Evolutionary conservation across 2,329 filamentous ascomycete species (phyloP).

Genomic region (Paraconiothyrium brasiliense): DNA sequence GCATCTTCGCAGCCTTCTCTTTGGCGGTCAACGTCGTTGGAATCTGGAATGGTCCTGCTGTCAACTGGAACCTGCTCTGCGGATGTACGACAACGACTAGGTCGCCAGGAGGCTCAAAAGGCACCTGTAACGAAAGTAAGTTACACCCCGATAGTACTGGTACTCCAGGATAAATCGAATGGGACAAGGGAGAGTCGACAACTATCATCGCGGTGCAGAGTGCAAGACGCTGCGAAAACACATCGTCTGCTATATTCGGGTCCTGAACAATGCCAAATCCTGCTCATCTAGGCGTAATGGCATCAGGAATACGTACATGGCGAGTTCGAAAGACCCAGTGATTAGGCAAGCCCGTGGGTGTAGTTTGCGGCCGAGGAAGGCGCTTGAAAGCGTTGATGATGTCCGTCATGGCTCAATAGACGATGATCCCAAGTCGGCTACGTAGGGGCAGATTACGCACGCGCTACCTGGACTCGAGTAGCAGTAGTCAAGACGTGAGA

Average conservation of each 20-base stretch:
- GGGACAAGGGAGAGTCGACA: neutral
- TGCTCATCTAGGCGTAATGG: neutral
- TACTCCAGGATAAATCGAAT: neutral
- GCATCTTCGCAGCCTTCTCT: neutral
- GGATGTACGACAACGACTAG: neutral
- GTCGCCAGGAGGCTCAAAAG: neutral
- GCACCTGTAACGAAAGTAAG: neutral
- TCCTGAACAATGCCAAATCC: neutral
- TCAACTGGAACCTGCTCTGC: neutral
- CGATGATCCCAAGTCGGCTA: neutral
- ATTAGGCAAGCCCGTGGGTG: conserved; percentile 1
- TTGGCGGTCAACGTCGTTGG: neutral
- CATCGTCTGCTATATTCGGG: neutral
- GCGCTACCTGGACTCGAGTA: neutral
- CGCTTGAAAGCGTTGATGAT: conserved; percentile 1
- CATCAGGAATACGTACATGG: neutral
- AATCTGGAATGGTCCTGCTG: neutral
- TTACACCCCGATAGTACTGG: neutral
- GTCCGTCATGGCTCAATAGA: neutral
- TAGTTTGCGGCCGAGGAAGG: neutral
- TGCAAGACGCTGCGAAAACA: neutral
- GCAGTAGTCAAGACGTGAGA: neutral
- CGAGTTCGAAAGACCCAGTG: neutral
- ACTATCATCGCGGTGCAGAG: neutral
- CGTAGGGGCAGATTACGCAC: neutral